Base-by-base conservation (phyloP, 805 yeast species). In the Yarrowia phangngaensis region DNA sequence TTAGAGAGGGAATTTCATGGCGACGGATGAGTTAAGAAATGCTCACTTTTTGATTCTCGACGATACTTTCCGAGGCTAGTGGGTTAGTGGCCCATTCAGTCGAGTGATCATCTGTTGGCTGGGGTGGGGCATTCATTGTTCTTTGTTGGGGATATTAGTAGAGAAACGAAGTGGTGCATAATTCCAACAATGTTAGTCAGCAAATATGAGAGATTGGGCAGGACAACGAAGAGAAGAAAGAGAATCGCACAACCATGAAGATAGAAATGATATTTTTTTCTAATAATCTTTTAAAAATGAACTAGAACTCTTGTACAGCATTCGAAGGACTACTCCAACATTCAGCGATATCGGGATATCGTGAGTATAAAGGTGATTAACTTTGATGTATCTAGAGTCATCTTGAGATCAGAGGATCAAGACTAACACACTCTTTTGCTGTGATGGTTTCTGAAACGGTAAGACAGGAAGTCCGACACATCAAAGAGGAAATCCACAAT, bases 271-370 rank as follows among this genome's bases (percentile, higher is more conserved):
- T n/a, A n/a, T n/a, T n/a, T n/a, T n/a, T n/a, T n/a, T n/a, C n/a
- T n/a, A n/a, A n/a, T n/a, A n/a, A n/a, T n/a, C n/a, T n/a, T n/a
- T n/a, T n/a, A n/a, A n/a, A n/a, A n/a, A n/a, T n/a, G n/a, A n/a
- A n/a, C n/a, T n/a, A n/a, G n/a, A n/a, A n/a, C n/a, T n/a, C n/a
- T n/a, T n/a, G n/a, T n/a, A n/a, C n/a, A n/a, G n/a, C n/a, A n/a
- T n/a, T n/a, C n/a, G n/a, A n/a, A n/a, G n/a, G n/a, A n/a, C n/a
- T n/a, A n/a, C n/a, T n/a, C n/a, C n/a, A n/a, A n/a, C n/a, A n/a
- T 4, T 17, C 45, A 38, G 45, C 45, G 45, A 38, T 32, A 38
- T 38, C 45, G 45, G 45, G 45, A 24, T 38, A 38, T 38, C 45
- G 45, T 32, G 27, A 38, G 32, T 38, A 13, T 38, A 38, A 27